Conservation (phyloP, 441 rosid species). For the Gossypium aridum region DNA sequence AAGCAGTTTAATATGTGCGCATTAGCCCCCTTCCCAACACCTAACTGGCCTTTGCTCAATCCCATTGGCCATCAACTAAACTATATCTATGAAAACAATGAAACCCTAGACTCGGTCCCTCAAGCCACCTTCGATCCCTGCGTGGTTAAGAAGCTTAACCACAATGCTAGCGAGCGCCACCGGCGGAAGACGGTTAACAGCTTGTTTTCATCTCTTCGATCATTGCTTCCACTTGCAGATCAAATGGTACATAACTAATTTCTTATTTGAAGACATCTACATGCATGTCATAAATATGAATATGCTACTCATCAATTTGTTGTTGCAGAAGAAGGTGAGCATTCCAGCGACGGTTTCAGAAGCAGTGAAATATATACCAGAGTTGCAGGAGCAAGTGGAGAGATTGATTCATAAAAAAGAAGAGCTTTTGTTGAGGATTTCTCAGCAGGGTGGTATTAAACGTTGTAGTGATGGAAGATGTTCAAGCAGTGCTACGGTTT, state of each 20-base stretch:
- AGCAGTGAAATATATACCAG: conserved; percentile 55
- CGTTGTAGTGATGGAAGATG: conserved; percentile 4
- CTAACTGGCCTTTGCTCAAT: neutral
- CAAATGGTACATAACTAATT: neutral
- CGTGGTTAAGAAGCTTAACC: neutral
- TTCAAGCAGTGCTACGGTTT: conserved; percentile 14
- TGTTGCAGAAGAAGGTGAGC: conserved; percentile 47
- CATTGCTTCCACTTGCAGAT: neutral
- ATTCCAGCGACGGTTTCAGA: conserved; percentile 46
- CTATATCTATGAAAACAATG: neutral
- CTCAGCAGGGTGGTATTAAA: conserved; percentile 13
- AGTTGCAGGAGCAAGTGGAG: conserved; percentile 42
- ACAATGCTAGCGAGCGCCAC: conserved; percentile 11
- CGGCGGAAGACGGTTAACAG: neutral
- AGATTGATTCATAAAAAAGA: conserved; percentile 31
- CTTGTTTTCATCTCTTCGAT: conserved; percentile 1
- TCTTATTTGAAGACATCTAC: neutral
- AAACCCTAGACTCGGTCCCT: neutral
- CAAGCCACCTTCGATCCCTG: neutral
- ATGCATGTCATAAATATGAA: neutral
- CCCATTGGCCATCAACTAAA: neutral
- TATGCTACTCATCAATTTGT: neutral
- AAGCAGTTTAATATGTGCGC: neutral
- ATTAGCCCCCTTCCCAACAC: neutral
- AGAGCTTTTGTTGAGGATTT: conserved; percentile 24